phyloP scores from a whole-genome alignment of 2,329 filamentous ascomycete species.

The Zymoseptoria crescenta region DNA sequence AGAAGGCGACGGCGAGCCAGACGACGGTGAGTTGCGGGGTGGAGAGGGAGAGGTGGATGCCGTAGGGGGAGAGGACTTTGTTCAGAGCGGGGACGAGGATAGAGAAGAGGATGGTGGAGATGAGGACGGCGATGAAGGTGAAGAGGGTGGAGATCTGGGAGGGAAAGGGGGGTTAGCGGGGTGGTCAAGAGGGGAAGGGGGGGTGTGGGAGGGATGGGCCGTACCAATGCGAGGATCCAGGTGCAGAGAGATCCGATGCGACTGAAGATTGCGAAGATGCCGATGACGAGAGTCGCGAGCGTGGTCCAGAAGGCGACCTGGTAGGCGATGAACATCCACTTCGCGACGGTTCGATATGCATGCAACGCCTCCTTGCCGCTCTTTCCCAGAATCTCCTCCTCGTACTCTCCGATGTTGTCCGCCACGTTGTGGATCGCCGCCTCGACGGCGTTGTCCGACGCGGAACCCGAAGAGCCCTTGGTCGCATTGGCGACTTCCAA shows the following conservation, averaged over 20 bases:
- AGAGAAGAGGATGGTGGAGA: conserved; percentile 66
- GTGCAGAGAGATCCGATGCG: conserved; percentile 75
- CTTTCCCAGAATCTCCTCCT: conserved; percentile 49
- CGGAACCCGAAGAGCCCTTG: conserved; percentile 9
- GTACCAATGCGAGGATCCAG: conserved; percentile 63
- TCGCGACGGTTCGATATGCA: conserved; percentile 57
- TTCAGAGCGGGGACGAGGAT: conserved; percentile 63
- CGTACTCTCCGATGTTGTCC: conserved; percentile 37
- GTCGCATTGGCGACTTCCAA: conserved; percentile 47
- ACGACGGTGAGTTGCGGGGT: conserved; percentile 60
- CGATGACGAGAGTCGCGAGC: conserved; percentile 63
- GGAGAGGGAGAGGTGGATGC: conserved; percentile 61
- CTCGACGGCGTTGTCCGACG: conserved; percentile 22
- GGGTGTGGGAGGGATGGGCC: conserved; percentile 41
- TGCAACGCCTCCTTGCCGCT: conserved; percentile 60
- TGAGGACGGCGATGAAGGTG: conserved; percentile 57
- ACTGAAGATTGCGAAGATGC: conserved; percentile 75
- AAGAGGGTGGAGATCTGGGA: conserved; percentile 46
- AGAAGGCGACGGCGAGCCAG: conserved; percentile 76
- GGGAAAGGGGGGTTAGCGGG: no score
- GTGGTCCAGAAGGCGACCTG: conserved; percentile 65
- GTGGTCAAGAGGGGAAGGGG: no score
- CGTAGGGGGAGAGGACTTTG: conserved; percentile 60
- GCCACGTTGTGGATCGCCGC: conserved; percentile 41
- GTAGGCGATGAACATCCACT: conserved; percentile 79